phyloP scores from a whole-genome alignment of 2,329 filamentous ascomycete genomes.

The Scedosporium aurantiacum region DNA sequence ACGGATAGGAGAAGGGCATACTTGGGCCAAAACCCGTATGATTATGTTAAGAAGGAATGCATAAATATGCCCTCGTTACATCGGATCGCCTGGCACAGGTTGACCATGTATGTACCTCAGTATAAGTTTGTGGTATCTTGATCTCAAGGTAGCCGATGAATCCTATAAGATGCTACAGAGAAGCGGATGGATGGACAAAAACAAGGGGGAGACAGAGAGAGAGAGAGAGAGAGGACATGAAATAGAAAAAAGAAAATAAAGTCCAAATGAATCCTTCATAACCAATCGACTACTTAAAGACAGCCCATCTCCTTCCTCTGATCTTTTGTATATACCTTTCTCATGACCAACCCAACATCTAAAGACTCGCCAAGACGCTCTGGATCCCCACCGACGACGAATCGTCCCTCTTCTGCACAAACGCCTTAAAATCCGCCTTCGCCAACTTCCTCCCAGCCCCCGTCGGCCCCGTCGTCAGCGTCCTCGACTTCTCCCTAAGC shows the following conservation, averaged over 20 bases:
- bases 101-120: background rate
- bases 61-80: too few relatives aligned
- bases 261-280: background rate
- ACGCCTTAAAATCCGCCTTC: slow-evolving; percentile 68
- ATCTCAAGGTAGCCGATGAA: background rate
- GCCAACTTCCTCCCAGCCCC: slow-evolving; percentile 42
- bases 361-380: slow-evolving; percentile 61
- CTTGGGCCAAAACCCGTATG: too few relatives aligned
- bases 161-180: background rate
- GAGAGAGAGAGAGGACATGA: background rate
- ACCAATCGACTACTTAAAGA: background rate
- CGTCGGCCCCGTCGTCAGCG: slow-evolving; percentile 33
- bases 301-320: background rate
- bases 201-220: background rate
- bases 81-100: too few relatives aligned
- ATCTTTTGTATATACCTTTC: background rate
- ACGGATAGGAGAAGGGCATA: too few relatives aligned
- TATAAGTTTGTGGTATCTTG: background rate
- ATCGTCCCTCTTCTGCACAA: slow-evolving; percentile 78
- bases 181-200: background rate
- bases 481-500: slow-evolving; percentile 57
- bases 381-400: slow-evolving; percentile 71
- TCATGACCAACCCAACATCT: background rate
- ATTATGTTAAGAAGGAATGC: too few relatives aligned
- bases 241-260: background rate